These are phyloP conservation scores for Blastocystis sp. DNA, from an alignment of 352 stramenopile species.

Conservation along the genomic window DNA sequence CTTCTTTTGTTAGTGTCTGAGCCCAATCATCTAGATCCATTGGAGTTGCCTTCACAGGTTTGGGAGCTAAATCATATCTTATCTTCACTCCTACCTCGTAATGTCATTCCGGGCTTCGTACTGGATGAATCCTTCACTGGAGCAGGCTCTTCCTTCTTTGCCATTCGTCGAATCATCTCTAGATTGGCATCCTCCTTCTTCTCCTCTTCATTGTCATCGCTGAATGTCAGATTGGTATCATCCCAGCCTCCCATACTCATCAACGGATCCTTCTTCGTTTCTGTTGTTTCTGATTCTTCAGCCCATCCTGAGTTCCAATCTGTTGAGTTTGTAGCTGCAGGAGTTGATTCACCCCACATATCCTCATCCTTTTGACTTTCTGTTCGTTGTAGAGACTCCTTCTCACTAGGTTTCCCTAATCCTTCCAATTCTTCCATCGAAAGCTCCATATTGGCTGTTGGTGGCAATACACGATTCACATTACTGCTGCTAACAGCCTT, in stretches of 20 bases:
- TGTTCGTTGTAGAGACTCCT: neutral
- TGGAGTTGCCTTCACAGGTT: neutral
- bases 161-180: constrained; percentile 46
- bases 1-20: constrained; percentile 1
- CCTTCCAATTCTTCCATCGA: constrained; percentile 52
- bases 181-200: constrained; percentile 32
- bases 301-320: neutral
- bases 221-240: constrained; percentile 2
- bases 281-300: neutral
- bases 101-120: too few relatives aligned
- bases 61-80: neutral
- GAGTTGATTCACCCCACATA: neutral
- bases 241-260: constrained; percentile 8
- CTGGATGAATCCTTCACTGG: neutral
- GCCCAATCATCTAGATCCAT: constrained; percentile 29
- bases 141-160: neutral
- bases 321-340: neutral
- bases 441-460: neutral
- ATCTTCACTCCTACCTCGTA: neutral
- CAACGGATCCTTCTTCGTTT: neutral
- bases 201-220: constrained; percentile 28
- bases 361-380: constrained; percentile 25
- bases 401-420: neutral
- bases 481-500: constrained; percentile 5
- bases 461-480: constrained; percentile 28